Evolutionary conservation across 805 yeast species (phyloP).

Genomic region (Komagataella populi): DNA sequence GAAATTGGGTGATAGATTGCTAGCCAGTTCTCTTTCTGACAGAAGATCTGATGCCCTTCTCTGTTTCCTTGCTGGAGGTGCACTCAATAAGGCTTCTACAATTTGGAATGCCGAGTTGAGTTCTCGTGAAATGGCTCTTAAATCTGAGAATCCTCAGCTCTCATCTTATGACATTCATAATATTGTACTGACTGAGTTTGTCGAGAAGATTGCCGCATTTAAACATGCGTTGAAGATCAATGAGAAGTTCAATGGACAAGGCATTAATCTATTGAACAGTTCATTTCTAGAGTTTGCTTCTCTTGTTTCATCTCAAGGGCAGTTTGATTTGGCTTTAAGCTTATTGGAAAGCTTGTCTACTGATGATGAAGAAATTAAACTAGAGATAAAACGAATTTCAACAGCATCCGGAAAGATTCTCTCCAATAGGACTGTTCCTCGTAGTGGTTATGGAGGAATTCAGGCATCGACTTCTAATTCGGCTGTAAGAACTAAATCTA

Average conservation of each 20-base stretch:
- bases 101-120: conserved; percentile 75
- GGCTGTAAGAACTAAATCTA: neutral
- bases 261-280: conserved; percentile 35
- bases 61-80: conserved; percentile 69
- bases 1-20: conserved; percentile 68
- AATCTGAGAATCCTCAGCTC: conserved; percentile 27
- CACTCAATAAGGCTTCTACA: conserved; percentile 62
- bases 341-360: conserved; percentile 57
- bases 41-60: conserved; percentile 63
- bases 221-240: conserved; percentile 30
- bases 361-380: conserved; percentile 50
- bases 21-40: conserved; percentile 21
- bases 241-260: conserved; percentile 24
- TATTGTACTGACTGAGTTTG: conserved; percentile 66
- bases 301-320: conserved; percentile 69
- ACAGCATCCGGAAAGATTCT: conserved; percentile 22
- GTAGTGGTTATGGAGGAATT: neutral
- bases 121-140: conserved; percentile 23
- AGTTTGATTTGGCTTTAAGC: conserved; percentile 66
- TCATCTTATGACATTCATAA: conserved; percentile 78
- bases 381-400: conserved; percentile 67
- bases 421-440: neutral
- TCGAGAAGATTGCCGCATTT: conserved; percentile 73
- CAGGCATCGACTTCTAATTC: conserved; percentile 2
- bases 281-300: conserved; percentile 75